Evolutionary conservation across 2,329 filamentous ascomycete genomes (phyloP), one percentile per base, ranked within the genome.

Genomic region (Neurospora sp.): DNA sequence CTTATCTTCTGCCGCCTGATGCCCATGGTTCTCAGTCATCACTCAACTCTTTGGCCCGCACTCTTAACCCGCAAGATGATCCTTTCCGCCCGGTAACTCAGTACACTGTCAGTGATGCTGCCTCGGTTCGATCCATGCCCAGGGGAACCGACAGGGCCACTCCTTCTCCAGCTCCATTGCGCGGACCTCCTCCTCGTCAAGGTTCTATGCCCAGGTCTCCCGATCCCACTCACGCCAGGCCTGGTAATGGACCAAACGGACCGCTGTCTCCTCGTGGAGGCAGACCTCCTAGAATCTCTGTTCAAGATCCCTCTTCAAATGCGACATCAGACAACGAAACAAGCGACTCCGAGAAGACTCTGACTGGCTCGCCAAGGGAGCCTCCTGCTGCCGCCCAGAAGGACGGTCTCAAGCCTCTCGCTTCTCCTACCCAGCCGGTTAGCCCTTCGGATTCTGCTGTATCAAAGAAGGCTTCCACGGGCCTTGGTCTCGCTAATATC

Each of bases 1-100:
- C 96, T 1, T 99, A 98, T 78, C 86, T 99, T n/a, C 85, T 98
- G n/a, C 94, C 96, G 4, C 92, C 92, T 1, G 89, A 88, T 69
- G 77, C 95, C 23, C 89, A 96, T 57, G 85, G 87, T 76, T 97
- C 95, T 0, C 88, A 88, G 65, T 93, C 97, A 74, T 97, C 95
- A 5, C 84, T 98, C 72, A 89, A 94, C 79, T 96, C 93, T 2
- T 84, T 98, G 73, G 92, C 93, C 36, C 89, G 91, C 69, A 91
- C 90, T 2, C 86, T 95, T 66, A 86, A 89, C 70, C 86, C 88
- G 74, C 87, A 89, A 69, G 91, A 96, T 75, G 95, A 97, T 79
- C 95, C 93, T 41, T 98, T 97, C 81, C 88, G 92, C 67, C 85
- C 85, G 1, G 83, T 89, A 33, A 80, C 81, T 33, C 79, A 83